Base-by-base conservation (phyloP, 345 rosid species). In the Salix caprea region DNA sequence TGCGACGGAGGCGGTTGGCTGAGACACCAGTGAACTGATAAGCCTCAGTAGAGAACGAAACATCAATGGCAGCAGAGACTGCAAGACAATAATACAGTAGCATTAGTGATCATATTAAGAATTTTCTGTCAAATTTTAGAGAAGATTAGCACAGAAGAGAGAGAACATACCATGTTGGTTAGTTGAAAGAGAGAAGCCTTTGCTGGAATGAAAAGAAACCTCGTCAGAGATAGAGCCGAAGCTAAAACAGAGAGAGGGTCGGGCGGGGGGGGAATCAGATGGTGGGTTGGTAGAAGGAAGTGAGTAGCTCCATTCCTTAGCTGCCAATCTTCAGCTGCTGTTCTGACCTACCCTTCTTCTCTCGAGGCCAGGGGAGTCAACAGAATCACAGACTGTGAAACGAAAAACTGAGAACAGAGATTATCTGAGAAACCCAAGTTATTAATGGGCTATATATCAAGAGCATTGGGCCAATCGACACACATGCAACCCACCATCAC, bases 271-370 rank as follows among this genome's bases (percentile, higher is more conserved):
- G 15, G 62, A 40, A 54, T n/a, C 62, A 3, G 62, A 1, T 50
- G 10, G 34, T 14, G 39, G 10, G 16, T 3, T 37, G 15, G 32
- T n/a, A 39, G 75, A 24, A 18, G 15, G 23, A 50, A 32, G 48
- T 39, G 7, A 12, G 36, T n/a, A 40, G 44, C 40, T 67, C 28
- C 62, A n/a, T n/a, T 21, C 23, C 62, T 54, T 23, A 54, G 16
- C 69, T 70, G 64, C 81, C 78, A 67, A 52, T 80, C 66, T 32
- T 79, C 78, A 78, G 69, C 81, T 74, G 75, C 67, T 67, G 50
- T 77, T 84, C 82, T 36, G 44, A 77, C 85, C 85, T 74, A 84
- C 78, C 58, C 40, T 77, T 74, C 40, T 77, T 74, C 77, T 46
- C 52, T 37, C 19, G 1, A 21, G 60, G 26, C 62, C 62, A 3